Conservation (phyloP, 2,329 filamentous ascomycete species). For the Niveomyces coronatus region DNA sequence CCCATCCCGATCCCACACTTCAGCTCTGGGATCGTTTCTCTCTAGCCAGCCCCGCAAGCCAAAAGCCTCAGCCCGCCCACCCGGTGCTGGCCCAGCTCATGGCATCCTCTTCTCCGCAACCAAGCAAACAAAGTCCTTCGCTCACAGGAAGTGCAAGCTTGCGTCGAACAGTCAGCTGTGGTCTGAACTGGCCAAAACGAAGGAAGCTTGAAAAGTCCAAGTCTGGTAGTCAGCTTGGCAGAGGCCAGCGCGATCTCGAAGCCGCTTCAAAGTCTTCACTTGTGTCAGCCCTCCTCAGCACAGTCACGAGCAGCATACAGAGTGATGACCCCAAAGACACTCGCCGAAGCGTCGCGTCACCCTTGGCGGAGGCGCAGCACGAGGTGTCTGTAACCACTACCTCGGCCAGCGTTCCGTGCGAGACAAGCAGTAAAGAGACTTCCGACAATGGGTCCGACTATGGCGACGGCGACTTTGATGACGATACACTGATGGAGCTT, state of each 20-base stretch:
- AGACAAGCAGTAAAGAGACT: slow-evolving; percentile 2
- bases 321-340: slow-evolving; percentile 26
- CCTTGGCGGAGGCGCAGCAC: slow-evolving; percentile 32
- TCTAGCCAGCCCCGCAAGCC: slow-evolving; percentile 31
- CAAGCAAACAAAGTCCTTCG: slow-evolving; percentile 32
- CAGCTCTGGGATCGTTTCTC: slow-evolving; percentile 73
- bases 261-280: slow-evolving; percentile 46
- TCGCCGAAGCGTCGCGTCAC: slow-evolving; percentile 26
- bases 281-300: slow-evolving; percentile 55
- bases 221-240: slow-evolving; percentile 22
- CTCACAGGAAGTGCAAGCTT: slow-evolving; percentile 35
- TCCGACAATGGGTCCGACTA: slow-evolving; percentile 34
- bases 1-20: slow-evolving; percentile 59
- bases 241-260: slow-evolving; percentile 29
- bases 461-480: slow-evolving; percentile 48
- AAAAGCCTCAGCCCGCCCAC: slow-evolving; percentile 35
- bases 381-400: slow-evolving; percentile 2
- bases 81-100: slow-evolving; percentile 54
- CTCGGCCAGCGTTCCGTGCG: neutral
- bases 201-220: slow-evolving; percentile 46
- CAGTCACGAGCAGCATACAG: slow-evolving; percentile 46
- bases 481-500: slow-evolving; percentile 46
- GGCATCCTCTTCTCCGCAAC: slow-evolving; percentile 60
- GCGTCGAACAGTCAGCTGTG: slow-evolving; percentile 58
- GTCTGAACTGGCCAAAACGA: slow-evolving; percentile 61